A percentile compares a stretch with the other conserved stretches of the same genome.
phyloP scores from a whole-genome alignment of 495 filamentous ascomycete species.

The Neurospora sp. region DNA sequence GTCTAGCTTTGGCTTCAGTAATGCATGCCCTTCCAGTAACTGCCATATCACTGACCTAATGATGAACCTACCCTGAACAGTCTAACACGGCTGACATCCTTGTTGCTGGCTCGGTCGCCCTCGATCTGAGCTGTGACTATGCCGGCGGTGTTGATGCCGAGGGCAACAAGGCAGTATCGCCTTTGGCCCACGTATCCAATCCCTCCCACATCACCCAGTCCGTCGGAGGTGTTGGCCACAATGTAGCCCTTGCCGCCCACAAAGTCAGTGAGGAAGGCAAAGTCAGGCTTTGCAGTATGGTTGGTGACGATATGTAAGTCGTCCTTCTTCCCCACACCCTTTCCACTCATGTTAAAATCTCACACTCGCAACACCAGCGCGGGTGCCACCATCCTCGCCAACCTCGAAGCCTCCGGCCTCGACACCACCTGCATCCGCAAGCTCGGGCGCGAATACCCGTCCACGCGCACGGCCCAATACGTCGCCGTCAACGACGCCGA shows the following conservation, averaged over 20 bases:
- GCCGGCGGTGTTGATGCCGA: slow-evolving; percentile 24
- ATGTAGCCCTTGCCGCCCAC: slow-evolving; percentile 74
- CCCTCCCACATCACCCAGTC: slow-evolving; percentile 68
- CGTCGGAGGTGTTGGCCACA: slow-evolving; percentile 90
- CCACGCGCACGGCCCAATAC: slow-evolving; percentile 73
- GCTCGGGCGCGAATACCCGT: slow-evolving; percentile 36
- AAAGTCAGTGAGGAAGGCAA: slow-evolving; percentile 29
- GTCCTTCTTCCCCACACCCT: background rate
- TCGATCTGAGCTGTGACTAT: slow-evolving; percentile 76
- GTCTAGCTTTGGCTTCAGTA: background rate
- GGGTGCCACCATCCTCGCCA: slow-evolving; percentile 57
- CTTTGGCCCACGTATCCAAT: slow-evolving; percentile 74
- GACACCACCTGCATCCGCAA: slow-evolving; percentile 51
- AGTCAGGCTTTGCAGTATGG: slow-evolving; percentile 61
- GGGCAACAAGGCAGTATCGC: slow-evolving; percentile 19
- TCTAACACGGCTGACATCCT: slow-evolving; percentile 48
- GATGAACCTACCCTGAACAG: background rate
- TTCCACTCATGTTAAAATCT: background rate
- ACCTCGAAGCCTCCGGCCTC: slow-evolving; percentile 52
- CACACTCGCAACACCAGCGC: slow-evolving; percentile 26
- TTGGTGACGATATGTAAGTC: slow-evolving; percentile 59
- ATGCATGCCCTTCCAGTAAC: background rate
- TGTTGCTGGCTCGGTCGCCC: slow-evolving; percentile 79
- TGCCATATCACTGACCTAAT: background rate
- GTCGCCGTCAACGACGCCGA: slow-evolving; percentile 76